Base-by-base conservation (phyloP, 2,329 filamentous ascomycete genomes). In the Nothopassalora personata region DNA sequence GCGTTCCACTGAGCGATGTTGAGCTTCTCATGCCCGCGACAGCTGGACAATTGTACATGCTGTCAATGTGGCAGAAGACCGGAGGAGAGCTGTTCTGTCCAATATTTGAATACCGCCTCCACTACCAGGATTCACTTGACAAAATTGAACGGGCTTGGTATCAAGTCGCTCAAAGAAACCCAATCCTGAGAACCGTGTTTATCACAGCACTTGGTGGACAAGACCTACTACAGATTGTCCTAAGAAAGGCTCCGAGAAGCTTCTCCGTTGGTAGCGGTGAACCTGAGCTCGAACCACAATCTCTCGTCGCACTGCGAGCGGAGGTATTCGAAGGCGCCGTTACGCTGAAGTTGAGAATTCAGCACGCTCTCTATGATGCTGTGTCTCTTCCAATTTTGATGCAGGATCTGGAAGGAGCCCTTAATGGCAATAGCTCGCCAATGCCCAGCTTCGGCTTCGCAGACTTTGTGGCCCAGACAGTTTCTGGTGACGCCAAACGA, bases 321-420 rank as follows among this genome's bases (percentile, higher is more conserved):
- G 50, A n/a, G 2, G 58, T 64, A 1, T 55, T 64, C 3, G 57
- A 62, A 9, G 54, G 58, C 7, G 59, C 57, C 11, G 68, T 58
- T 53, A 48, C 51, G 7, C 57, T 80, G 48, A 65, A 74, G 49
- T 74, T 81, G 1, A 77, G 79, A 28, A 86, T 97, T 4, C 91
- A 96, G 63, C 92, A 97, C 71, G 89, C 89, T 0, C 78, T 97
- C 0, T 97, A 97, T 69, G 93, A 97, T 71, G 91, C 87, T 5
- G 80, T 95, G 60, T 94, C 89, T 66, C 77, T 97, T 4, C 83
- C 86, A 0, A 70, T 80, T 0, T 75, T 96, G 5, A 76, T 91
- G 23, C 70, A 80, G 13, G 74, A 81, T 45, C 74, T 87, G 11
- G 72, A 79, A 61, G 61, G 67, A 4, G 63, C 77, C 2, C 36